A percentile compares a stretch with the other conserved stretches of the same genome.
Conservation (phyloP, 495 filamentous ascomycete genomes). For the Pseudevernia furfuracea region DNA sequence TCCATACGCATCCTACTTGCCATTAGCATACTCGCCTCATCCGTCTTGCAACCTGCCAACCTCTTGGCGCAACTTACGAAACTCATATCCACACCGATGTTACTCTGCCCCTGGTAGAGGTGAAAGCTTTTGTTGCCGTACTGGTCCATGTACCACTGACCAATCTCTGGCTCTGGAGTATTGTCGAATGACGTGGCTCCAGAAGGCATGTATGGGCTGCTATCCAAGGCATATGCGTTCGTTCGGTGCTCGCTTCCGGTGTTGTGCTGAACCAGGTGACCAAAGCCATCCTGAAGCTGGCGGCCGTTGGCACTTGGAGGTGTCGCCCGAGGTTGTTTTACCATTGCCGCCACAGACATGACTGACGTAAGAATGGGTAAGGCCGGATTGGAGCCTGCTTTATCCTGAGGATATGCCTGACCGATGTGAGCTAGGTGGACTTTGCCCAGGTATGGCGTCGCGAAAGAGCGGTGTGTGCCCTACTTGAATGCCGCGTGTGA, state of each 20-base stretch:
- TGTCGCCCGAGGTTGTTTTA: conserved; percentile 15
- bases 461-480: background rate
- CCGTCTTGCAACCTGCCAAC: background rate
- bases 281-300: conserved; percentile 39
- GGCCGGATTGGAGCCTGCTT: background rate
- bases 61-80: conserved; percentile 32
- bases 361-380: background rate
- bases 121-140: conserved; percentile 25
- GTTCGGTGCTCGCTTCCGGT: conserved; percentile 29
- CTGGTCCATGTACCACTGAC: conserved; percentile 21
- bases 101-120: conserved; percentile 27
- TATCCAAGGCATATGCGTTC: conserved; percentile 16
- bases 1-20: conserved; percentile 26
- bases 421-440: background rate
- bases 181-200: conserved; percentile 22
- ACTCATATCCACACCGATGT: conserved; percentile 33
- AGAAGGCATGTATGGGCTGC: conserved; percentile 19
- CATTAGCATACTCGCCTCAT: conserved; percentile 12
- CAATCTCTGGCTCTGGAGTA: conserved; percentile 25
- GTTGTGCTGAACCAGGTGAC: conserved; percentile 45
- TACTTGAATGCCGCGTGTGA: background rate
- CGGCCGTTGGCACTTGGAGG: conserved; percentile 27
- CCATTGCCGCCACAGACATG: conserved; percentile 18
- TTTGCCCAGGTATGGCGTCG: background rate
- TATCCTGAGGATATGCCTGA: background rate